Percentiles rank a stretch among this genome's conserved stretches.
These are phyloP conservation scores for Papiliotrema laurentii DNA, from an alignment of 1,284 basidiomycete species.

Conservation along the genomic window DNA sequence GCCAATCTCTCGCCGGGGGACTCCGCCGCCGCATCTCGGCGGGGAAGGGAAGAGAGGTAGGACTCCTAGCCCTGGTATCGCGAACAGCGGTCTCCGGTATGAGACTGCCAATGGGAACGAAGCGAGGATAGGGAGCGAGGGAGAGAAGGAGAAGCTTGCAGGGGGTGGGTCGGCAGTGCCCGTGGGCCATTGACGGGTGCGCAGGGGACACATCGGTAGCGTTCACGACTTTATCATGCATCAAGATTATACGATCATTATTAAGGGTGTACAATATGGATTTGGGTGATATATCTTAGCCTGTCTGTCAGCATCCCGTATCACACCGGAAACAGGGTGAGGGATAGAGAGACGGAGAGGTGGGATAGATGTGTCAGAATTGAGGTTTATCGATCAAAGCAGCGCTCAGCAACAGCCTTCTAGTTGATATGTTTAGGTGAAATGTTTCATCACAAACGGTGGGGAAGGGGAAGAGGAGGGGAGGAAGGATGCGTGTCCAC, in stretches of 20 bases:
- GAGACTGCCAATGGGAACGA: neutral
- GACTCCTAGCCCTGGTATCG: slow-evolving; percentile 14
- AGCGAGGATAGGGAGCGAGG: neutral
- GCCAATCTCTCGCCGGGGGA: slow-evolving; percentile 17
- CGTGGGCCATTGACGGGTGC: neutral
- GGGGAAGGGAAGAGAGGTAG: slow-evolving; percentile 1
- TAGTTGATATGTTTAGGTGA: slow-evolving; percentile 10
- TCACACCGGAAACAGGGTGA: neutral
- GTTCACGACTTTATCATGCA: neutral
- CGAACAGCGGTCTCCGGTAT: neutral
- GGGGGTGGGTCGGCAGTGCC: slow-evolving; percentile 15
- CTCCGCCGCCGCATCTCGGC: slow-evolving; percentile 13
- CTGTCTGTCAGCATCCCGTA: neutral
- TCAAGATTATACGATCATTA: neutral
- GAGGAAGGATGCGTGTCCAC: too few species aligned
- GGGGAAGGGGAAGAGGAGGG: neutral
- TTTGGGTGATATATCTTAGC: too few species aligned
- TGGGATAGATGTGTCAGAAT: neutral
- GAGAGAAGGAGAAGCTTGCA: neutral
- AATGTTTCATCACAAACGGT: slow-evolving; percentile 1
- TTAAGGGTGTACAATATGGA: too few species aligned
- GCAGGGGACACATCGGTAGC: neutral
- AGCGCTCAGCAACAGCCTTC: slow-evolving; percentile 14
- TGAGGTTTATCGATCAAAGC: slow-evolving; percentile 8
- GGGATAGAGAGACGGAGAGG: neutral